Conservation (phyloP, 2,329 filamentous ascomycete genomes). For the Saccharata proteae region DNA sequence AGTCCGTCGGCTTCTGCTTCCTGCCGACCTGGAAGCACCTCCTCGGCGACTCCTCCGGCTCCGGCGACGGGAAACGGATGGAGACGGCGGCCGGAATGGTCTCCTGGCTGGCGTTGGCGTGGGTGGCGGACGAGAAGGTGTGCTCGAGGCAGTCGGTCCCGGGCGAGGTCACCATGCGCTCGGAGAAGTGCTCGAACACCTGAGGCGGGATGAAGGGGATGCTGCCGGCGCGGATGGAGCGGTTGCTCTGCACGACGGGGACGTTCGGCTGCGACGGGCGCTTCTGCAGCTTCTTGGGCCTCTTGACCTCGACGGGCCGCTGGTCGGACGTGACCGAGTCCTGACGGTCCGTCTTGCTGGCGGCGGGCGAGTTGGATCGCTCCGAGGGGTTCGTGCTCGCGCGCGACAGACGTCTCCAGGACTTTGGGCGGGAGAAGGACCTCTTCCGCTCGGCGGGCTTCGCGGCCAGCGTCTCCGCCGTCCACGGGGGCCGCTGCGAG, state of each 20-base stretch:
- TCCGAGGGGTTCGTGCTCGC: not conserved
- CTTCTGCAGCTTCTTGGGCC: conserved; percentile 20
- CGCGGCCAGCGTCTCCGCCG: no score
- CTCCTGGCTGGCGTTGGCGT: conserved; percentile 7
- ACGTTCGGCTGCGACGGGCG: conserved; percentile 16
- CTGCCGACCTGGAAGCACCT: not conserved
- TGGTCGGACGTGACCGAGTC: conserved; percentile 2
- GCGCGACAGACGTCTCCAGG: conserved; percentile 5
- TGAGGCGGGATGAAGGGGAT: conserved; percentile 23
- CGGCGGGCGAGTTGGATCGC: not conserved
- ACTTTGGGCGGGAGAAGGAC: conserved; percentile 5
- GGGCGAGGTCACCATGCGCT: conserved; percentile 21
- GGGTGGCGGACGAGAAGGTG: conserved; percentile 21
- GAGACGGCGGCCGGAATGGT: conserved; percentile 3
- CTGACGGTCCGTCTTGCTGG: conserved; percentile 1
- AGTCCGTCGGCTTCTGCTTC: no score
- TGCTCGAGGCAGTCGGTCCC: conserved; percentile 24
- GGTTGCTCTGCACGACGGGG: conserved; percentile 20
- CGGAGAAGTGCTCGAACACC: conserved; percentile 23
- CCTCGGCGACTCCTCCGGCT: not conserved
- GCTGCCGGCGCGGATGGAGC: conserved; percentile 17
- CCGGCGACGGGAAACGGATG: conserved; percentile 11
- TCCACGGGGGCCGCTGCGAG: no score
- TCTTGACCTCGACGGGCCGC: not conserved
- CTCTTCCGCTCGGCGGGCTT: not conserved